Evolutionary conservation across 306 rosid genomes (phyloP), one percentile per base, ranked within the genome.

Genomic region (Malus sieversii): DNA sequence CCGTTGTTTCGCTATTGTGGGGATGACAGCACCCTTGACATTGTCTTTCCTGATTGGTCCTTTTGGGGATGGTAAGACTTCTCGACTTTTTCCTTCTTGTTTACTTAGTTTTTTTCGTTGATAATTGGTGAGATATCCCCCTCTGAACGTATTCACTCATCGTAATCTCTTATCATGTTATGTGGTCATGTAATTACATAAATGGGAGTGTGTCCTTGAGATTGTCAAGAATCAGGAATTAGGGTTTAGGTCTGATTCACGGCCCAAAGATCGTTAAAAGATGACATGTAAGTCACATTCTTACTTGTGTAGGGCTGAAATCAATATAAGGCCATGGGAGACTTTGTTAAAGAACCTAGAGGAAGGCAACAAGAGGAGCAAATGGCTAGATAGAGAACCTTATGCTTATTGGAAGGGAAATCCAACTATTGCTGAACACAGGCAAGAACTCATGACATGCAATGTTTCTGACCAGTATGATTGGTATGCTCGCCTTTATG

Each of bases 31-130:
- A 81, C 97, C 3, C 46, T 95, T 66, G 99, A 95, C 30, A 76
- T 95, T 44, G 97, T 90, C 33, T 95, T 95, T 44, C 99, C 99
- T 38, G 99, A 95, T 84, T 95, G 99, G 99, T 95, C 99, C 66
- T 95, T 86, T 20, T 92, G 99, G 99, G 98, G 99, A 59, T 92
- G 99, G 99, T 95, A 60, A 60, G 27, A 20, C 29, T 11, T 53
- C 32, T 32, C 0, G 35, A 45, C 23, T 40, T 0, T 22, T 33
- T 1, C 5, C 11, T 60, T 25, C 8, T 6, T 22, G 3, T 58
- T 25, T 25, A 25, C 25, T 25, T 25, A 25, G 25, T 42, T 9
- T 42, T 42, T 42, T 42, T 0, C 0, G 45, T 9, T 42, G 12
- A 40, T 1, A 40, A 40, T 9, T 9, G 45, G 45, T 9, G 45